Conservation (phyloP, 116 monocot species). For the Iris pallida region DNA sequence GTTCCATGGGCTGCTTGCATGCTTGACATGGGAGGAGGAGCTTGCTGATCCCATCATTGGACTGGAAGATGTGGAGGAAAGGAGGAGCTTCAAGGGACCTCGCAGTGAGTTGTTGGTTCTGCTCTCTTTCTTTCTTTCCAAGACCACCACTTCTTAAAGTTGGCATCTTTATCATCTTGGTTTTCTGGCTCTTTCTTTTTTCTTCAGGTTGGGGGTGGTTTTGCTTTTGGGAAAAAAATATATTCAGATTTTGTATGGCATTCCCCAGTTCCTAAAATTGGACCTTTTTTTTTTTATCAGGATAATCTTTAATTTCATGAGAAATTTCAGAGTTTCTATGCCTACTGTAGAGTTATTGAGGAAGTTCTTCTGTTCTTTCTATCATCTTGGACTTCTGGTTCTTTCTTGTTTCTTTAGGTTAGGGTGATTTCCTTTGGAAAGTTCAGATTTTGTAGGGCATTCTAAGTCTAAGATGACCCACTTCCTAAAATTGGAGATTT, state of each 20-base stretch:
- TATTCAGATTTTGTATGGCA: neutral
- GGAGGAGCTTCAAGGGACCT: neutral
- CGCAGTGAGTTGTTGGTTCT: neutral
- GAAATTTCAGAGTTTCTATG: too few species aligned
- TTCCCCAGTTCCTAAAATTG: neutral
- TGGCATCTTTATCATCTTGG: neutral
- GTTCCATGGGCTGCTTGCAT: constrained; percentile 11
- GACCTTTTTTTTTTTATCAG: too few species aligned
- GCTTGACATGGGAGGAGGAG: constrained; percentile 17
- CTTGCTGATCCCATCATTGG: constrained; percentile 17
- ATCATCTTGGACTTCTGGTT: neutral
- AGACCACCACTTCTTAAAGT: neutral
- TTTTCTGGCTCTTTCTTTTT: too few species aligned
- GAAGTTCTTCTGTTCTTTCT: neutral
- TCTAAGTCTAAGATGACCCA: neutral
- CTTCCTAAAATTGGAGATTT: too few species aligned
- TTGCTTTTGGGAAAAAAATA: too few species aligned
- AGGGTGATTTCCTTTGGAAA: too few species aligned
- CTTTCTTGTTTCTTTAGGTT: too few species aligned
- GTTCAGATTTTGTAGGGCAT: neutral
- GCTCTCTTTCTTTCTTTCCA: neutral
- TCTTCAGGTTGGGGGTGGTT: too few species aligned
- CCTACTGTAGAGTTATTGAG: too few species aligned
- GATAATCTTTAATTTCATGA: neutral
- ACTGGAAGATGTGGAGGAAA: constrained; percentile 8